Evolutionary conservation across 2,329 filamentous ascomycete genomes (phyloP).

Genomic region (Pseudonectria foliicola): DNA sequence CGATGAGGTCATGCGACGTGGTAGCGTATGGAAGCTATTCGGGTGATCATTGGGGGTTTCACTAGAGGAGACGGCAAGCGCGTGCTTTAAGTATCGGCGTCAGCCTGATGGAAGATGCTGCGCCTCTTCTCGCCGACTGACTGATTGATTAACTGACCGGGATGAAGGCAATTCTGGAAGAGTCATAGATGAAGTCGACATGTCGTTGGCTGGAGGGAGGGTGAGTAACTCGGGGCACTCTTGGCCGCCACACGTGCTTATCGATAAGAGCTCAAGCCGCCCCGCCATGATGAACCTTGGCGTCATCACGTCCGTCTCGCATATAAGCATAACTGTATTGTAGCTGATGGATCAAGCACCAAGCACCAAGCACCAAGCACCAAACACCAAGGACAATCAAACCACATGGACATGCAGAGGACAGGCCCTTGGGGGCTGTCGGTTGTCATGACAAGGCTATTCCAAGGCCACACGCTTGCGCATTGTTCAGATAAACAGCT

Average conservation of each 20-base stretch:
- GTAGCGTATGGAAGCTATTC: constrained; percentile 16
- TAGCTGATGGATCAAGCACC: no score
- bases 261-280: constrained; percentile 14
- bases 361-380: no score
- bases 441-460: no score
- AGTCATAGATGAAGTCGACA: constrained; percentile 17
- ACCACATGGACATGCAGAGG: no score
- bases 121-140: constrained; percentile 18
- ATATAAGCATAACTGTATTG: no score
- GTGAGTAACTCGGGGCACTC: constrained; percentile 2
- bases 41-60: constrained; percentile 23
- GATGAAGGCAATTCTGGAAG: constrained; percentile 9
- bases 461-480: no score
- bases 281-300: neutral
- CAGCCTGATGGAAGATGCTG: constrained; percentile 5
- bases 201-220: constrained; percentile 2
- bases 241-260: constrained; percentile 2
- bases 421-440: no score
- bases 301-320: neutral
- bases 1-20: constrained; percentile 15
- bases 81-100: neutral
- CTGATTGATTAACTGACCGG: constrained; percentile 3
- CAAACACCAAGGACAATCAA: no score
- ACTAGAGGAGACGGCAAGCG: neutral
- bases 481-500: no score